Evolutionary conservation across 2,329 filamentous ascomycete genomes (phyloP).

Genomic region (Aspergillus sclerotialis): DNA sequence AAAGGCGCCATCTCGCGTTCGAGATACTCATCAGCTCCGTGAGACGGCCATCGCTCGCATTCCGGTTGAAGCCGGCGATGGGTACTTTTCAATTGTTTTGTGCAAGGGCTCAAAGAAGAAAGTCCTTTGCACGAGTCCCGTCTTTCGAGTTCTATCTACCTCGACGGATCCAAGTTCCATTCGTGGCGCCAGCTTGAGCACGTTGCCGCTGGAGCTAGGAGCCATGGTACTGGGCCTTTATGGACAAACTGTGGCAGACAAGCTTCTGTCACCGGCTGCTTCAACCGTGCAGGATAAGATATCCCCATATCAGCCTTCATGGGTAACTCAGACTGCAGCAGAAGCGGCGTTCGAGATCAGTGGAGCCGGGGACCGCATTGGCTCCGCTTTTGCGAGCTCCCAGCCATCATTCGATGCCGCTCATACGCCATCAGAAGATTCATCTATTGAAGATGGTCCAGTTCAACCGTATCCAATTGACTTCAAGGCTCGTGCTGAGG

Average conservation of each 20-base stretch:
- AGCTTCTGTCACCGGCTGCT: slow-evolving; percentile 16
- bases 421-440: not conserved
- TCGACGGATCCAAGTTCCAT: slow-evolving; percentile 55
- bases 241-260: slow-evolving; percentile 28
- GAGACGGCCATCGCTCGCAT: slow-evolving; percentile 62
- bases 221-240: slow-evolving; percentile 37
- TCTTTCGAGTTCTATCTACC: slow-evolving; percentile 63
- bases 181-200: slow-evolving; percentile 57
- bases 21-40: slow-evolving; percentile 47
- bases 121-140: slow-evolving; percentile 57
- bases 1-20: slow-evolving; percentile 41
- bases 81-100: slow-evolving; percentile 62
- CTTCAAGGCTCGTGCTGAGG: slow-evolving; percentile 14
- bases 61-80: slow-evolving; percentile 56
- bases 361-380: slow-evolving; percentile 21
- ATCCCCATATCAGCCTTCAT: slow-evolving; percentile 21
- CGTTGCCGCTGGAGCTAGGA: slow-evolving; percentile 60
- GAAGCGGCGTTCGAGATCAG: slow-evolving; percentile 25
- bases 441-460: slow-evolving; percentile 22
- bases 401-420: slow-evolving; percentile 16
- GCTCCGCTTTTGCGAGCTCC: slow-evolving; percentile 3
- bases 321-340: slow-evolving; percentile 23
- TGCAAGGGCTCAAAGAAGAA: slow-evolving; percentile 52
- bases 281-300: slow-evolving; percentile 18
- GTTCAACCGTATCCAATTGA: slow-evolving; percentile 23